Evolutionary conservation across 2,329 filamentous ascomycete genomes (phyloP), one percentile per base, ranked within the genome.

Genomic region (Didymella lethalis): DNA sequence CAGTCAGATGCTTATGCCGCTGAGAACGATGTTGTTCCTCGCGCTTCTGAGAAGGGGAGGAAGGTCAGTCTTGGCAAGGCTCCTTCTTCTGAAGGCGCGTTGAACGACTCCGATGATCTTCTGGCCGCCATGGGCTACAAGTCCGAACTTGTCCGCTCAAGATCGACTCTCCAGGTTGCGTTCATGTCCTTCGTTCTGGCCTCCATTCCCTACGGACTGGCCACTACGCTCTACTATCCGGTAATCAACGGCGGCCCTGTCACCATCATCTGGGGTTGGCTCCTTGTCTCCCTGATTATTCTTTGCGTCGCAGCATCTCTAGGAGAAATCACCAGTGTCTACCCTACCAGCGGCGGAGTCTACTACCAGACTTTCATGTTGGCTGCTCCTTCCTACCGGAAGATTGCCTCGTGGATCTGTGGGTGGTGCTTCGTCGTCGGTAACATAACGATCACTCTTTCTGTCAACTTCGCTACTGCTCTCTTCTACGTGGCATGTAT

Each of bases 331-430:
- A 91, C 89, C 59, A 89, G 86, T 66, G 87, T 91, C 38, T 92
- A 90, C 70, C 90, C 90, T 23, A 92, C 89, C n/a, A 87, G 88
- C 49, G 89, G 89, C 69, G 90, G 89, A 73, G 89, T 92, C 53
- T 92, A 93, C 79, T 92, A 91, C 75, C 89, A 91, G 79, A 88
- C 89, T 6, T 92, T 90, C 72, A 91, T 91, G 86, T 84, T 93
- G 14, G 84, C 89, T 0, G 83, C 88, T 18, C 74, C 83, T 26
- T 76, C 75, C 16, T 89, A 85, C 78, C 86, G 89, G 52, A 85
- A 83, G 41, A 78, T 90, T 16, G 82, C 88, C 16, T 87, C 87
- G 31, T 92, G 88, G 86, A 85, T 90, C 48, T 90, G 87, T 64
- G 90, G 90, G 60, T 93, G 90, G 90, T 81, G 89, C 23, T 93